phyloP scores from a whole-genome alignment of 1,284 basidiomycete species.

The Leccinum angustisporum region DNA sequence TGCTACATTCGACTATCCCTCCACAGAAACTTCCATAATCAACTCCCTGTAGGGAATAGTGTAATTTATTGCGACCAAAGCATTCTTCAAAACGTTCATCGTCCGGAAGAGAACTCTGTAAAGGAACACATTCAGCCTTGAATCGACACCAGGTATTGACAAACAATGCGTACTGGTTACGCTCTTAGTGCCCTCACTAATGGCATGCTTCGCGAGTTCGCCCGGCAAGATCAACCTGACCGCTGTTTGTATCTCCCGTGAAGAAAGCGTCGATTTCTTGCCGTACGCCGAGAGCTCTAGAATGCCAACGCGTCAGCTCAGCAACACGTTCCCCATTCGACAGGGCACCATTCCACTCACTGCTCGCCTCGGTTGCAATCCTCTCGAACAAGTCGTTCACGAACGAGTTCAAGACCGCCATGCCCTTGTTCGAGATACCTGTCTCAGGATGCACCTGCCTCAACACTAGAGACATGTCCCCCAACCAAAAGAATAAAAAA shows the following conservation, averaged over 20 bases:
- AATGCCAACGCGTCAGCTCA: neutral
- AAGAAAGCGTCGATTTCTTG: constrained; percentile 79
- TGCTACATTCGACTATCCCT: constrained; percentile 21
- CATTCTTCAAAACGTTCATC: constrained; percentile 10
- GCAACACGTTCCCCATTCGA: neutral
- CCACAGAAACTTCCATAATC: neutral
- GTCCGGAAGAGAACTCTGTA: constrained; percentile 36
- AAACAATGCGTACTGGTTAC: constrained; percentile 38
- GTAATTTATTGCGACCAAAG: neutral
- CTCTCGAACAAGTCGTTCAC: constrained; percentile 94
- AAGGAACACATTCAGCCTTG: constrained; percentile 7
- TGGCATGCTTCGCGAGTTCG: constrained; percentile 61
- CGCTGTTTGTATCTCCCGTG: constrained; percentile 77
- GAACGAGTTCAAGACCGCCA: constrained; percentile 92
- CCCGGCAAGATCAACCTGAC: constrained; percentile 78
- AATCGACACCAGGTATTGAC: neutral
- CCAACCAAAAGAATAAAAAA: neutral
- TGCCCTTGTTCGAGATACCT: constrained; percentile 97
- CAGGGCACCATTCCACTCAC: constrained; percentile 13
- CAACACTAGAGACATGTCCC: constrained; percentile 51
- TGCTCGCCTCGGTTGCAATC: constrained; percentile 76
- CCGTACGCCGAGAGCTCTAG: constrained; percentile 72
- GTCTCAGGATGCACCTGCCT: constrained; percentile 96
- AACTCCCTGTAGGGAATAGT: no score
- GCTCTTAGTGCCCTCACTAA: constrained; percentile 62